phyloP scores from a whole-genome alignment of 169 alveolate genomes.

The Blepharisma undulans region DNA sequence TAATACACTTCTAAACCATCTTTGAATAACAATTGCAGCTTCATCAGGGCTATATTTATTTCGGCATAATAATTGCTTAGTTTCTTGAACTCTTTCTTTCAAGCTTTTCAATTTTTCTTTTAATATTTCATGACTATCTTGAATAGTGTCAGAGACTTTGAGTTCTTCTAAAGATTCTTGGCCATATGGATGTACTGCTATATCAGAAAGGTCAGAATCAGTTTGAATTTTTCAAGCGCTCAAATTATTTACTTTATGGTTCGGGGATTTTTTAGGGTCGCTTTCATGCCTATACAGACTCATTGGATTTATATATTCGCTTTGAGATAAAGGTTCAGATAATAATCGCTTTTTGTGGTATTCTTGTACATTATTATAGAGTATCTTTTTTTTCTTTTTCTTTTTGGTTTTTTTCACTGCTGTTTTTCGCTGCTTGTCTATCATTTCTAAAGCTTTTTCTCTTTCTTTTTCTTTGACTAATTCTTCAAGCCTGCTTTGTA shows the following conservation, averaged over 20 bases:
- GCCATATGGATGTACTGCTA: background rate
- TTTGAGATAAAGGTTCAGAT: background rate
- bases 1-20: background rate
- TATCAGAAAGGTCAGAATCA: background rate
- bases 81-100: background rate
- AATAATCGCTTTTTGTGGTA: background rate
- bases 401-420: background rate
- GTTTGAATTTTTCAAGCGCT: background rate
- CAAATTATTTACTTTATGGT: background rate
- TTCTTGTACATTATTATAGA: background rate
- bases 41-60: background rate
- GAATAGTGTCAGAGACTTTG: too few relatives aligned
- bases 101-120: background rate
- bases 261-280: background rate
- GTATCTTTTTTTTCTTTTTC: background rate
- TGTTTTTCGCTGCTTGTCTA: background rate
- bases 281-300: background rate
- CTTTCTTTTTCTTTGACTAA: background rate
- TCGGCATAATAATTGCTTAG: background rate
- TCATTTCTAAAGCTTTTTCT: background rate
- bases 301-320: background rate
- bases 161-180: background rate
- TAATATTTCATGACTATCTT: background rate
- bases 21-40: constrained; percentile 1
- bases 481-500: background rate